Conservation (phyloP, 2,329 filamentous ascomycete genomes). For the Fusarium domesticum region DNA sequence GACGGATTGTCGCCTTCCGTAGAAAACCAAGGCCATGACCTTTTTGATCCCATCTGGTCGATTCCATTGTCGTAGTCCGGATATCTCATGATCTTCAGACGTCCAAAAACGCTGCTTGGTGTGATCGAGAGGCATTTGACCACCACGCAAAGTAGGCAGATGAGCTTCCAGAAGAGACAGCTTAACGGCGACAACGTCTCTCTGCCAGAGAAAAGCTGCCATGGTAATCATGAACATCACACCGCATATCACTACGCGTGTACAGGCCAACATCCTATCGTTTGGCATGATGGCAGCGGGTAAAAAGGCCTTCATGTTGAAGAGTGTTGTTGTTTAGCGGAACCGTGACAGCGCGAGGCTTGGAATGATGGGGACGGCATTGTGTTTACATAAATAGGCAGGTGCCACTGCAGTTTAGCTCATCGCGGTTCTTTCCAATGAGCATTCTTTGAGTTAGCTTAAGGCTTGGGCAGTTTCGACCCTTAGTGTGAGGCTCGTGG, state of each 20-base stretch:
- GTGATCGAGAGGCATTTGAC: background rate
- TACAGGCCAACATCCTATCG: constrained; percentile 8
- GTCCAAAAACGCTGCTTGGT: constrained; percentile 24
- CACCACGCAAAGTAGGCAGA: background rate
- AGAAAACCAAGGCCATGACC: constrained; percentile 47
- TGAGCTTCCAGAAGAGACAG: constrained; percentile 9
- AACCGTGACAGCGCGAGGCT: too few species aligned
- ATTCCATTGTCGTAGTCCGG: constrained; percentile 18
- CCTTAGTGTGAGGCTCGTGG: too few species aligned
- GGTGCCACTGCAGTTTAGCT: too few species aligned
- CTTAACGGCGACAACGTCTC: constrained; percentile 13
- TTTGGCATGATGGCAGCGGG: background rate
- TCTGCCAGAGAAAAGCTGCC: constrained; percentile 17
- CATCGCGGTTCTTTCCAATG: too few species aligned
- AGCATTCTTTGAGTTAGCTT: too few species aligned
- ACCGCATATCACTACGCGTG: constrained; percentile 14
- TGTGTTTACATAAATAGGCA: too few species aligned
- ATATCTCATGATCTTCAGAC: constrained; percentile 15
- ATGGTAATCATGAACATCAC: constrained; percentile 19
- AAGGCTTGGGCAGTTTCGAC: too few species aligned
- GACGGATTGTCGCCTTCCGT: constrained; percentile 42
- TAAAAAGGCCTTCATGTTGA: background rate
- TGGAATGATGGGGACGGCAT: too few species aligned
- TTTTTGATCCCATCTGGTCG: constrained; percentile 25
- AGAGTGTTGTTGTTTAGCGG: too few species aligned